Conservation (phyloP, 176 grass and related monocot genomes). For the Carex pumila region DNA sequence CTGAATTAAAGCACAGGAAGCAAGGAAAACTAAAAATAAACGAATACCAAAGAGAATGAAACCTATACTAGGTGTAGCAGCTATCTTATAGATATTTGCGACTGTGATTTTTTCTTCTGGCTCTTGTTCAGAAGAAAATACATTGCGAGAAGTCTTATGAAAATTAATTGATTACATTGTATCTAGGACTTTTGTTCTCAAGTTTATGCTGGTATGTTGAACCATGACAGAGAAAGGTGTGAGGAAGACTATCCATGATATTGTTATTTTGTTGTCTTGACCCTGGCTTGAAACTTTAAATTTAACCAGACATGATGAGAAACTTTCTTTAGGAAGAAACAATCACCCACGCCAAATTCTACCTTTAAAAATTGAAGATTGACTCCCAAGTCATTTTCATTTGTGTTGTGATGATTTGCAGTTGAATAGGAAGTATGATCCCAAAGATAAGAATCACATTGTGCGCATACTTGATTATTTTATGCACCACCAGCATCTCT, state of each 20-base stretch:
- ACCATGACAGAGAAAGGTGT: not conserved
- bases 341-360: not conserved
- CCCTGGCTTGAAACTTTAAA: not conserved
- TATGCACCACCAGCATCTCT: slow-evolving; percentile 78
- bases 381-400: not conserved
- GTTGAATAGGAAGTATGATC: slow-evolving; percentile 89
- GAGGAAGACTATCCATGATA: slow-evolving; percentile 1
- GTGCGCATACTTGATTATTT: slow-evolving; percentile 97
- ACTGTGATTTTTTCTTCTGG: not conserved
- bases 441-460: slow-evolving; percentile 91
- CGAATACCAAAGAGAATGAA: not conserved
- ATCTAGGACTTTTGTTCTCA: not conserved
- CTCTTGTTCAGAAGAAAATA: not conserved
- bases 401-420: slow-evolving; percentile 33
- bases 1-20: not conserved
- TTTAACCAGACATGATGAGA: not conserved
- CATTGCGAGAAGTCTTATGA: not conserved
- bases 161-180: not conserved
- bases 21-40: not conserved
- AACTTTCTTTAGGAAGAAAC: not conserved
- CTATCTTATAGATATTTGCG: not conserved
- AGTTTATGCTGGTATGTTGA: not conserved
- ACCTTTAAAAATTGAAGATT: not conserved
- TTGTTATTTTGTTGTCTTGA: not conserved
- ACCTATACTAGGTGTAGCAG: not conserved